Percentiles rank a stretch among this genome's conserved stretches.
These are phyloP conservation scores for Phlyctochytrium arcticum DNA, from an alignment of 192 early-diverging fungal genomes.

Conservation along the genomic window DNA sequence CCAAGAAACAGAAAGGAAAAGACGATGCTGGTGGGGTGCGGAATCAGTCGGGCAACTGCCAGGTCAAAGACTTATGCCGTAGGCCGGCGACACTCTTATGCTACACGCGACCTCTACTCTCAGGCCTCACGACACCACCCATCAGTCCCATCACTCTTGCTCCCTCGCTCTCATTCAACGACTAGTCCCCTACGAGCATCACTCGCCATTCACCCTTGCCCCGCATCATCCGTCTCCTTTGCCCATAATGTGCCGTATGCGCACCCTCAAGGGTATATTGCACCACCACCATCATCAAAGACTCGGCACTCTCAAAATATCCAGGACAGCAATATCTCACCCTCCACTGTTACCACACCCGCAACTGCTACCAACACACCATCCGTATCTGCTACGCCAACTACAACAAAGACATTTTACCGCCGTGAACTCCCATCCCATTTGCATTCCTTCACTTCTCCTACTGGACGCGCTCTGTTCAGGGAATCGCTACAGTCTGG, in stretches of 20 bases:
- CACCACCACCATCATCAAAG: constrained; percentile 2
- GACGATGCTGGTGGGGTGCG: too few relatives aligned
- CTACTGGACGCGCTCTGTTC: constrained; percentile 73
- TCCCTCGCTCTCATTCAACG: constrained; percentile 2
- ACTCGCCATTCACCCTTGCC: constrained; percentile 3
- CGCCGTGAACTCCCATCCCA: constrained; percentile 37
- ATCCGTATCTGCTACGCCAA: neutral
- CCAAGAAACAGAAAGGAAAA: too few relatives aligned
- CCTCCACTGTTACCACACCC: neutral
- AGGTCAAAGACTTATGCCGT: too few relatives aligned
- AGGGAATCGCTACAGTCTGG: constrained; percentile 70
- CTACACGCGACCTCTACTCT: too few relatives aligned
- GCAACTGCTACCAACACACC: constrained; percentile 12
- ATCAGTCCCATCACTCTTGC: too few relatives aligned
- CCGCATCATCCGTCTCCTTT: neutral
- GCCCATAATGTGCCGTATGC: constrained; percentile 3
- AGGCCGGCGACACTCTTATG: too few relatives aligned
- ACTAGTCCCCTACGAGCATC: constrained; percentile 4
- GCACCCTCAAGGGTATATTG: neutral
- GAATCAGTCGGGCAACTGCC: too few relatives aligned
- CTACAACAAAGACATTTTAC: constrained; percentile 31
- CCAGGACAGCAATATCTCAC: neutral
- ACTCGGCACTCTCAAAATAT: neutral
- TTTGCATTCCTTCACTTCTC: constrained; percentile 75
- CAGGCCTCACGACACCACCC: too few relatives aligned